Evolutionary conservation across 169 alveolate species (phyloP).

Genomic region (Cryptosporidium andersoni): DNA sequence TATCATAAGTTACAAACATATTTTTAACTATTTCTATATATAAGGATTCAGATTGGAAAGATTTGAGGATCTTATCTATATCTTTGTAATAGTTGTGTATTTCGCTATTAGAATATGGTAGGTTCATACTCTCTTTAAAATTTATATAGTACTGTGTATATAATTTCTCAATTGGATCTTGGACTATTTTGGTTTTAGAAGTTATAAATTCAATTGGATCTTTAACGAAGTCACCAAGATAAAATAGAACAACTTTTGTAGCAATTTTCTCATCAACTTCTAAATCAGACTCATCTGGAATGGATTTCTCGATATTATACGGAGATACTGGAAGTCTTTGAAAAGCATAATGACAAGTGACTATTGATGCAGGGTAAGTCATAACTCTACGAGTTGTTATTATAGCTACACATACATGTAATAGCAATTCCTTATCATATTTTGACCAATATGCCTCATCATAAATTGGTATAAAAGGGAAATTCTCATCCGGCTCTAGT

Average conservation of each 20-base stretch:
- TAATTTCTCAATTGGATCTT: too few relatives aligned
- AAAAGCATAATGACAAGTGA: slow-evolving; percentile 48
- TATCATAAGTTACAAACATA: slow-evolving; percentile 37
- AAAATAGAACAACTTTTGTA: slow-evolving; percentile 3
- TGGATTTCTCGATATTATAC: slow-evolving; percentile 8
- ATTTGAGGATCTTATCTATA: too few relatives aligned
- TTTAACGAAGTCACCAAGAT: slow-evolving; percentile 4
- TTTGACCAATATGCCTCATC: slow-evolving; percentile 55
- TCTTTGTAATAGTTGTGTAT: too few relatives aligned
- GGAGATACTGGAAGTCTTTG: slow-evolving; percentile 46
- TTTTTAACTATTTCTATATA: not conserved
- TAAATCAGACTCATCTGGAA: slow-evolving; percentile 21
- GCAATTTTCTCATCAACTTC: slow-evolving; percentile 26
- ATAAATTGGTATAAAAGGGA: slow-evolving; percentile 30
- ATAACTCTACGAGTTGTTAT: slow-evolving; percentile 22
- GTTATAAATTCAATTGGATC: slow-evolving; percentile 26
- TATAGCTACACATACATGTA: slow-evolving; percentile 36
- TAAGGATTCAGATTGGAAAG: not conserved
- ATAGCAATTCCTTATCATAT: slow-evolving; percentile 29
- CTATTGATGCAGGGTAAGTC: slow-evolving; percentile 28
- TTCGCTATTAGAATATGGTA: too few relatives aligned
- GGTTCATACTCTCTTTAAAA: too few relatives aligned
- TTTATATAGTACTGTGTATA: too few relatives aligned
- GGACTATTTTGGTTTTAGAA: slow-evolving; percentile 13
- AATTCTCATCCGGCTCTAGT: not conserved